These are phyloP conservation scores for Acanthamoeba sp. DNA, from an alignment of 208 protist genomes.

Conservation along the genomic window DNA sequence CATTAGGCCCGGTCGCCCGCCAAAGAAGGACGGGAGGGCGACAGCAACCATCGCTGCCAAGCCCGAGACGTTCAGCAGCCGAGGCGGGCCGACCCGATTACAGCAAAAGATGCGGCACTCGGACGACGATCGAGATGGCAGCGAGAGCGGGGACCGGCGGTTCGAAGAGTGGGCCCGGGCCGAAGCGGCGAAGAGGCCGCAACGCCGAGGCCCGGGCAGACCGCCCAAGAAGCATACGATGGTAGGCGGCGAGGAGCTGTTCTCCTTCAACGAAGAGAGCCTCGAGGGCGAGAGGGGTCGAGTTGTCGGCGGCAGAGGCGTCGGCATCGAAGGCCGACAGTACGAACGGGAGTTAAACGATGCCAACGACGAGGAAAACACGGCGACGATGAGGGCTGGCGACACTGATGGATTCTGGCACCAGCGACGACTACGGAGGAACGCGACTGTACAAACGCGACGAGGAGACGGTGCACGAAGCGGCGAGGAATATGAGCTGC, in stretches of 20 bases:
- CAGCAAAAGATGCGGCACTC: too few species aligned
- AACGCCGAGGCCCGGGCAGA: not conserved
- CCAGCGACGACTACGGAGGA: not conserved
- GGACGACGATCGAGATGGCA: too few species aligned
- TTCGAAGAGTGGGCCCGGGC: not conserved
- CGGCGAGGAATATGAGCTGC: not conserved
- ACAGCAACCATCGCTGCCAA: too few species aligned
- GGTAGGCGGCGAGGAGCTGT: constrained; percentile 17
- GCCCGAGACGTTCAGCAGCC: too few species aligned
- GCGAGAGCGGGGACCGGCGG: not conserved
- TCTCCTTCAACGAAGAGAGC: constrained; percentile 65
- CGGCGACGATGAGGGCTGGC: not conserved
- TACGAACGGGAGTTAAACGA: not conserved
- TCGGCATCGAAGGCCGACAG: not conserved
- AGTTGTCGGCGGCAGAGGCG: not conserved
- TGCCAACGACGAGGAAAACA: not conserved
- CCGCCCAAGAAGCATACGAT: not conserved
- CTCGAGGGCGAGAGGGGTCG: constrained; percentile 4
- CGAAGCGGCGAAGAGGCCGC: not conserved
- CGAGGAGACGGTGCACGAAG: not conserved
- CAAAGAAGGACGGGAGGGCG: not conserved
- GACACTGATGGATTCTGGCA: not conserved
- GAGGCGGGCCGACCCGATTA: too few species aligned
- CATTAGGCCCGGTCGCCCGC: not conserved
- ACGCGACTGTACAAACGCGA: constrained; percentile 20